These are phyloP conservation scores for Pelargonium nanum DNA, from an alignment of 345 rosid species.

Conservation along the genomic window DNA sequence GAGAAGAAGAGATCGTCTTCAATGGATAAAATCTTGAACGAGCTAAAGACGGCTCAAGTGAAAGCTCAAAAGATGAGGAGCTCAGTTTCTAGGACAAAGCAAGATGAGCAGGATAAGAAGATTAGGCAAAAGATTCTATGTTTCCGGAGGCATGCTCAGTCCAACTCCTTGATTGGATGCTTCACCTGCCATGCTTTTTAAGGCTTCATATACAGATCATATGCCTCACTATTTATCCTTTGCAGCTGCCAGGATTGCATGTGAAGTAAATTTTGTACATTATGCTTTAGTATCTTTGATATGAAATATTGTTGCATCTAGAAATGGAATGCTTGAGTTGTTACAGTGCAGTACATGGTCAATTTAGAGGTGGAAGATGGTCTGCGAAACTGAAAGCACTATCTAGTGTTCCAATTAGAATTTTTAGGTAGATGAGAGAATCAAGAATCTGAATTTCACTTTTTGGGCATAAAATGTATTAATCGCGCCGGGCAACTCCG, in stretches of 20 bases:
- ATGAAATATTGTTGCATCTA: no score
- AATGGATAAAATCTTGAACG: conserved; percentile 70
- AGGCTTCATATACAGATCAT: no score
- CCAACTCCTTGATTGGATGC: not conserved
- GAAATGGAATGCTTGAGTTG: no score
- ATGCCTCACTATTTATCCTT: not conserved
- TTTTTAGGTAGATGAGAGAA: no score
- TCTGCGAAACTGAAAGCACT: no score
- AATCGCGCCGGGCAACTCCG: no score
- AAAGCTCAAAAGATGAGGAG: conserved; percentile 77
- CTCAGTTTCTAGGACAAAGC: conserved; percentile 15
- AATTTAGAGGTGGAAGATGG: no score
- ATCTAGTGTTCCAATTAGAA: no score
- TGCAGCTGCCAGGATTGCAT: no score
- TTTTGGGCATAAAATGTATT: no score
- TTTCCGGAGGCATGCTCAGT: not conserved
- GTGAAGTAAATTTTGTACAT: not conserved
- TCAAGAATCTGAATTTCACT: no score
- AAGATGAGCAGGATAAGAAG: not conserved
- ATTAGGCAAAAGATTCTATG: not conserved
- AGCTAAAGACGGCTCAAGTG: conserved; percentile 49
- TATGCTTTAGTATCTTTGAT: not conserved
- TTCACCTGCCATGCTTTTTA: not conserved
- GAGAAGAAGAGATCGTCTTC: conserved; percentile 84
- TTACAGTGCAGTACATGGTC: no score